These are phyloP conservation scores for Teratosphaeria destructans DNA, from an alignment of 2,329 filamentous ascomycete species.

Conservation along the genomic window DNA sequence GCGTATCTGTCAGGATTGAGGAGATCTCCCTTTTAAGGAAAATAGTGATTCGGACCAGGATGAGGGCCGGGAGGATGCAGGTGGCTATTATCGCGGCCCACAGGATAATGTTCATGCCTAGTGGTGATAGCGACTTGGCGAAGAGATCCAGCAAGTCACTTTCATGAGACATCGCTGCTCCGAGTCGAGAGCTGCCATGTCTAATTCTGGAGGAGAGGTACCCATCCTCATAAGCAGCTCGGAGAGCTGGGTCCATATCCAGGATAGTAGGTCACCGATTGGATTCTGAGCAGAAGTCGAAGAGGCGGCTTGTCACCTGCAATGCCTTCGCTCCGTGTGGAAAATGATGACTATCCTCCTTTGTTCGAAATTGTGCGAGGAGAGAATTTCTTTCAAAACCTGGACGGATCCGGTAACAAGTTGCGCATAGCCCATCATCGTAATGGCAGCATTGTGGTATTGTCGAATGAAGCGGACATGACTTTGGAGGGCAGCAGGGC, in stretches of 20 bases:
- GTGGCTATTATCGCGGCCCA: background rate
- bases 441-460: background rate
- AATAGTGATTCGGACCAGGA: background rate
- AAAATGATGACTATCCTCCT: background rate
- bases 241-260: background rate
- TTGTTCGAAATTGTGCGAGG: background rate
- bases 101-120: too few species aligned
- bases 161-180: too few species aligned
- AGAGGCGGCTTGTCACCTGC: background rate
- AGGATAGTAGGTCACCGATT: background rate
- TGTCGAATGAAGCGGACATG: background rate
- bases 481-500: background rate
- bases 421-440: background rate
- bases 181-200: background rate
- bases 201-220: background rate
- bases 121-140: too few species aligned
- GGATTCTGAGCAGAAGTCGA: background rate
- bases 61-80: background rate
- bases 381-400: background rate
- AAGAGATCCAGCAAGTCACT: too few species aligned
- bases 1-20: conserved; percentile 54
- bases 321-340: background rate
- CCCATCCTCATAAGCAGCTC: background rate
- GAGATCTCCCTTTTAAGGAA: background rate
- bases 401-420: background rate